Evolutionary conservation across 164 flowering plant genomes (phyloP), one percentile per base, ranked within the genome.

Genomic region (Magnolia kwangsiensis): DNA sequence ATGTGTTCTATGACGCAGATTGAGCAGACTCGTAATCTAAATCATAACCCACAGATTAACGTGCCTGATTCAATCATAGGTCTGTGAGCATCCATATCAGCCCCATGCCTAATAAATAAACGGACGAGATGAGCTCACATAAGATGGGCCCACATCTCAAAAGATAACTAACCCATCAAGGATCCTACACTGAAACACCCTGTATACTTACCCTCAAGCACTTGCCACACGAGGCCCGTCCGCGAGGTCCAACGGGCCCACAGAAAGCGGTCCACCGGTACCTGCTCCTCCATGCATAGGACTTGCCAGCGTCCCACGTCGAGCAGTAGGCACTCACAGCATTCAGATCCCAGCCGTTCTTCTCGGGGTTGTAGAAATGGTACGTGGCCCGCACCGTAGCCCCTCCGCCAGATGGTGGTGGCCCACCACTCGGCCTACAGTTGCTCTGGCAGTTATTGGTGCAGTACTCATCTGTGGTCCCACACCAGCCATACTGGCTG

Each of bases 231-330:
- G 85, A 61, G 61, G 70, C 86, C 66, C 78, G 86, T 45, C 84
- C 86, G 2, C 45, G 76, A 16, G 86, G 84, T 8, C 85, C 85
- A 20, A 50, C 82, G 0, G 88, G 89, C 13, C 85, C 84, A 50
- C 89, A 87, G 72, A 85, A 87, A 63, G 88, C 88, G 0, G 85
- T 87, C 89, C 89, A 87, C 2, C 85, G 84, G 63, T 87, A 79
- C 76, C 70, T 78, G 7, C 51, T 49, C 21, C 90, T 79, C 89
- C 90, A 88, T 4, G 71, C 81, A 10, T 82, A 78, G 8, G 88
- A 82, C 81, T 83, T 83, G 70, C 76, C 63, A 49, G 82, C 90
- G 66, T 88, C 86, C 87, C 87, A 88, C 1, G 90, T 86, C 0
- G 90, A 50, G 49, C 90, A 88, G 75, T 65, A 88, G 23, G 84